Evolutionary conservation across 768 basidiomycete species (phyloP).

Genomic region (Xerocomellus chrysenteron): DNA sequence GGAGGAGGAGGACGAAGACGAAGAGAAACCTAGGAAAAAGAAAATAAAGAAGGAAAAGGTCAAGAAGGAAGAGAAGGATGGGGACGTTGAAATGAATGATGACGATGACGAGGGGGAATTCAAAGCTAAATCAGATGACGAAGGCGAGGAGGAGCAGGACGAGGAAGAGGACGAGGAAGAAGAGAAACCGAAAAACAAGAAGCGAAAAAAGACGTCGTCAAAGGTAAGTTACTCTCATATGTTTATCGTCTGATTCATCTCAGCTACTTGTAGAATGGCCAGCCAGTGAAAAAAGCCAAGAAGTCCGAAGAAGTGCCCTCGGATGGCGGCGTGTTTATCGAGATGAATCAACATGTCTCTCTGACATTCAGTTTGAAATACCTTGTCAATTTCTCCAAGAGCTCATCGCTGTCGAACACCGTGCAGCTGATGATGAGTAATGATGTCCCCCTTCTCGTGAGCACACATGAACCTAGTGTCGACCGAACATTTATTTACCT

Average conservation of each 20-base stretch:
- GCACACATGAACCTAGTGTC: constrained; percentile 21
- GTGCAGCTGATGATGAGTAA: constrained; percentile 90
- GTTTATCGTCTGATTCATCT: not conserved
- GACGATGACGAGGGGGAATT: constrained; percentile 46
- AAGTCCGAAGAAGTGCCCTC: constrained; percentile 55
- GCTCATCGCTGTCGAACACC: constrained; percentile 63
- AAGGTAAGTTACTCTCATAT: constrained; percentile 40
- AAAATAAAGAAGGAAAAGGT: constrained; percentile 37
- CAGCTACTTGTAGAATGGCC: constrained; percentile 23
- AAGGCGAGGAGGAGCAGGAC: constrained; percentile 47
- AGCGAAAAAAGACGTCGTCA: constrained; percentile 58
- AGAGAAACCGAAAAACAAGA: constrained; percentile 55
- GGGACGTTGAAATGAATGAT: constrained; percentile 47
- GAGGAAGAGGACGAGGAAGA: constrained; percentile 37
- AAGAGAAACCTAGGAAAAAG: constrained; percentile 28
- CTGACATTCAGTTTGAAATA: constrained; percentile 97
- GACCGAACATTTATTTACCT: not conserved
- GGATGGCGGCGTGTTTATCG: constrained; percentile 64
- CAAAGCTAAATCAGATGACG: constrained; percentile 44
- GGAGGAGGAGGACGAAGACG: constrained; percentile 42
- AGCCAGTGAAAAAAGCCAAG: constrained; percentile 59
- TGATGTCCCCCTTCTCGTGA: constrained; percentile 84
- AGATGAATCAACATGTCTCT: constrained; percentile 87
- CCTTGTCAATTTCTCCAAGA: constrained; percentile 95
- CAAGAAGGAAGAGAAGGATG: constrained; percentile 42